Base-by-base conservation (phyloP, 176 grass and related monocot species). In the Phoenix roebelenii region DNA sequence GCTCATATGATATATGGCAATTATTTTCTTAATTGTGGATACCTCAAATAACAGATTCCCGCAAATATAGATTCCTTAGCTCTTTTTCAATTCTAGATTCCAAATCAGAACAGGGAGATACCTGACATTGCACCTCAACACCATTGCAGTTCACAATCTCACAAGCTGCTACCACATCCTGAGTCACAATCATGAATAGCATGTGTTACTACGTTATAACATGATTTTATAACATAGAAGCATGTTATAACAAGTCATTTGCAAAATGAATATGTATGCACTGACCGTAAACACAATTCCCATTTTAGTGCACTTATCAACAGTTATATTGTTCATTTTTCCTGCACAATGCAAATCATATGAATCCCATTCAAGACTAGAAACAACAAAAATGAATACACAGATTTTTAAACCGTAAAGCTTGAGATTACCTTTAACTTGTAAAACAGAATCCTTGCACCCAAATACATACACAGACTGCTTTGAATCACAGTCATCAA, bases 141-240 rank as follows among this genome's bases (percentile, higher is more conserved):
- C 75, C 78, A 69, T 76, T 88, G 55, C 79, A 83, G 48, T 82
- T 83, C 54, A 87, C 84, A 69, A 87, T 64, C 72, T 87, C 79
- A 32, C 24, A 88, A 50, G 85, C 85, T 3, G 85, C 79, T 12
- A 83, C 85, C 51, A 87, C 79, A 68, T 69, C 79, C 84, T 87
- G 61, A 49, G 16, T 2, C 22, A 44, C 9, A 44, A 44, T 44
- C 35, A 44, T 44, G 9, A 44, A 44, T 44, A 44, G 9, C 7
- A 44, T 12, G 35, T 44, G 7, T 44, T 12, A 14, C 10, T 12
- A 12, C 10, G 12, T 44, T 14, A 44, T 10, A 10, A 44, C 35
- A 44, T 44, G 35, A 44, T 44, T 44, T 44, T 44, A 44, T 44
- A 44, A 44, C 10, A 14, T 44, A 14, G 2, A 44, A 44, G 35